A percentile compares a stretch with the other conserved stretches of the same genome.
phyloP scores from a whole-genome alignment of 768 basidiomycete species.

The Psilocybe cubensis region DNA sequence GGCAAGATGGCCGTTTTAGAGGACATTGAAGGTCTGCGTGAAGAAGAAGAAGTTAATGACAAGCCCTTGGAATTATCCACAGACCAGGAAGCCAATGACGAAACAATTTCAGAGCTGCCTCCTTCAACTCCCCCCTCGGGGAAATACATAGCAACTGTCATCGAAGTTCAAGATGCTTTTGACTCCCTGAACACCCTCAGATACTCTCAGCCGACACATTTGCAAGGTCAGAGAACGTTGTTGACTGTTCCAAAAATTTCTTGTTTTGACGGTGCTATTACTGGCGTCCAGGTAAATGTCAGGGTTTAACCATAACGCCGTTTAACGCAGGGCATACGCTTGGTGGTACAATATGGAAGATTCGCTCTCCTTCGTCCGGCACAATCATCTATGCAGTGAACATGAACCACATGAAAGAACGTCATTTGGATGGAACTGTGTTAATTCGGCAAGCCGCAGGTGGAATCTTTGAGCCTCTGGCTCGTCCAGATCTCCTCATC shows the following conservation, averaged over 20 bases:
- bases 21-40: constrained; percentile 81
- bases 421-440: constrained; percentile 94
- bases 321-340: constrained; percentile 95
- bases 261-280: not conserved
- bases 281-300: constrained; percentile 71
- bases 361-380: constrained; percentile 95
- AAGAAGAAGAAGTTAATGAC: constrained; percentile 72
- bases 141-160: constrained; percentile 74
- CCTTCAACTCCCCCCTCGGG: constrained; percentile 38
- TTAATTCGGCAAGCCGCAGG: constrained; percentile 76
- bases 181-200: constrained; percentile 89
- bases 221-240: constrained; percentile 68
- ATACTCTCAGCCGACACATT: constrained; percentile 94
- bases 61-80: constrained; percentile 30
- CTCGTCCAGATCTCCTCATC: constrained; percentile 90
- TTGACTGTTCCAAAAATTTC: not conserved
- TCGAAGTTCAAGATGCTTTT: constrained; percentile 92
- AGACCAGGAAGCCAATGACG: constrained; percentile 27
- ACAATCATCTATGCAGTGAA: constrained; percentile 95
- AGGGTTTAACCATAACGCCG: constrained; percentile 92
- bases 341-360: constrained; percentile 98
- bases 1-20: constrained; percentile 90
- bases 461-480: constrained; percentile 82
- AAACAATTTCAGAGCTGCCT: constrained; percentile 28
- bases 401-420: constrained; percentile 94